Evolutionary conservation across 306 rosid species (phyloP), one percentile per base, ranked within the genome.

Genomic region (Prunus kanzakura): DNA sequence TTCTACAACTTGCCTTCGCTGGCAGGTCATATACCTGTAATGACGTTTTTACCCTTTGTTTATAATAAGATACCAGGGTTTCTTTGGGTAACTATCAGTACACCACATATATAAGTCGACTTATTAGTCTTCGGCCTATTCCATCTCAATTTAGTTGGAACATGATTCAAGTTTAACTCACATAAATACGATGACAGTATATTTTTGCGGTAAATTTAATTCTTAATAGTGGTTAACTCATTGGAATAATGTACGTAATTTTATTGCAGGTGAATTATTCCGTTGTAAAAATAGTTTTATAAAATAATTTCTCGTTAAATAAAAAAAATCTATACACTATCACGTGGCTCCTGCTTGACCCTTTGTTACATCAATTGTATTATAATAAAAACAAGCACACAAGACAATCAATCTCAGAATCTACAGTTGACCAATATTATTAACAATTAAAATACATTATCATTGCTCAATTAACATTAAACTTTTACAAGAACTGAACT

Each of bases 221-320:
- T 35, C 9, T 35, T 35, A 35, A 35, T 35, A 1, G 43, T 35
- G 9, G 8, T 8, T 35, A 35, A 35, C 2, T 1, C 0, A 35
- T 1, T 35, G 0, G 1, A 35, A 35, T 0, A 1, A 35, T 1
- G 0, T 35, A 6, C 2, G 8, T 35, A 35, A 6, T 6, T 1
- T 35, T 35, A 9, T 35, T 35, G 2, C 2, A 6, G 1, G 8
- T 35, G 0, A 35, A 35, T 35, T 35, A 6, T 6, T 35, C 0
- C 2, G 2, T 30, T 30, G 4, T 30, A 6, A 35, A 35, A 35
- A 35, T 6, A 6, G 0, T 35, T 6, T 35, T 35, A 35, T 35
- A 35, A 35, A 35, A 7, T 38, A 38, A 6, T 38, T 38, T 38
- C 1, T 38, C 9, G 2, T 38, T 38, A 38, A 38, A 38, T 6